Percentiles rank a stretch among this genome's conserved stretches.
phyloP scores from a whole-genome alignment of 2,329 filamentous ascomycete genomes.

The Colletotrichum cordylinicola region DNA sequence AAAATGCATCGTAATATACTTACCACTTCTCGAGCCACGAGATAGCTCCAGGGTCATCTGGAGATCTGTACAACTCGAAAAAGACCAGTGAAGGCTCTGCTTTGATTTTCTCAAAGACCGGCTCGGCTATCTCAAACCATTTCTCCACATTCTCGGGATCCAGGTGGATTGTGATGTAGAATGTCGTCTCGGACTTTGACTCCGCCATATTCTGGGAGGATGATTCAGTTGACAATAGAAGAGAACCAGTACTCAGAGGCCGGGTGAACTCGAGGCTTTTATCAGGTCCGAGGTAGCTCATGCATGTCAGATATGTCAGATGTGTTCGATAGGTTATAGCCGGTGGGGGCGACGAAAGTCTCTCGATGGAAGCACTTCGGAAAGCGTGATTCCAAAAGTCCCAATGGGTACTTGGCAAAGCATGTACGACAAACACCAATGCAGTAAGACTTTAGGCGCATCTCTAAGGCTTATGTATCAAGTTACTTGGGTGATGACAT shows the following conservation, averaged over 20 bases:
- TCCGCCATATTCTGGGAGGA: neutral
- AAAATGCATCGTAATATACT: neutral
- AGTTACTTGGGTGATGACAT: neutral
- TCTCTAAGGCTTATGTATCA: neutral
- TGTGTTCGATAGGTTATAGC: neutral
- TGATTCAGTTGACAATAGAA: neutral
- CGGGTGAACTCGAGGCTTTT: neutral
- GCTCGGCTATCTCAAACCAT: slow-evolving; percentile 25
- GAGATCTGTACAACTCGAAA: slow-evolving; percentile 45
- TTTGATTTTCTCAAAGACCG: slow-evolving; percentile 42
- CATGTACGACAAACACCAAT: neutral
- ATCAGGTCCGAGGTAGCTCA: neutral
- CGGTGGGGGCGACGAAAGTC: neutral
- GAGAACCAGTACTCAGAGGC: neutral
- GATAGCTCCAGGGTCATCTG: slow-evolving; percentile 40
- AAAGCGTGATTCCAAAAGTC: neutral
- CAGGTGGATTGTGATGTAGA: neutral
- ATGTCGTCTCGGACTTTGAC: neutral
- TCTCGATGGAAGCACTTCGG: neutral
- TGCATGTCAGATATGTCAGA: neutral
- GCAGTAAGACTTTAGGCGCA: neutral
- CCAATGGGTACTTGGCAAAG: neutral
- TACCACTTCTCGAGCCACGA: slow-evolving; percentile 48
- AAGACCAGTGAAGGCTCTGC: slow-evolving; percentile 48
- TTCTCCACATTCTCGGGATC: neutral